A percentile compares a stretch with the other conserved stretches of the same genome.
phyloP scores from a whole-genome alignment of 345 rosid genomes.

The Barbarea vulgaris region DNA sequence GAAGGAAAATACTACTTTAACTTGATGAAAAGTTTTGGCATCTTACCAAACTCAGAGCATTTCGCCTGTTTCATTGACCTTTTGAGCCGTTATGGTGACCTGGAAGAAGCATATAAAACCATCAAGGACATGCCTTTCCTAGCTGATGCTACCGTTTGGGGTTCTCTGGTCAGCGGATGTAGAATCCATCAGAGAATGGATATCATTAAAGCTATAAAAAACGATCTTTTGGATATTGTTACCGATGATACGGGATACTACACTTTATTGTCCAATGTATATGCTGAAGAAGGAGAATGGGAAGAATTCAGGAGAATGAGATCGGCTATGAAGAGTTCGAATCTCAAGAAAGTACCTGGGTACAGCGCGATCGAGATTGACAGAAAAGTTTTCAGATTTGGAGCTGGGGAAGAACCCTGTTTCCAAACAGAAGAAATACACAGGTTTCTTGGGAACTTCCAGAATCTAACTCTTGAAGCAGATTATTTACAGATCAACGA shows the following conservation, averaged over 20 bases:
- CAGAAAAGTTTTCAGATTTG: conserved; percentile 38
- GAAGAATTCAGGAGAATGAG: conserved; percentile 56
- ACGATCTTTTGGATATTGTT: conserved; percentile 44
- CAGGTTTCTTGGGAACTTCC: conserved; percentile 34
- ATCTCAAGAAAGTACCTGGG: conserved; percentile 69
- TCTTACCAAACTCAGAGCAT: conserved; percentile 71
- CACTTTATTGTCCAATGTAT: conserved; percentile 68
- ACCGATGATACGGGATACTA: conserved; percentile 69
- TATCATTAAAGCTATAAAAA: conserved; percentile 53
- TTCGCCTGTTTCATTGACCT: conserved; percentile 81
- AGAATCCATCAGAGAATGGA: conserved; percentile 74
- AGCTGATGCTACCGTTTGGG: conserved; percentile 68
- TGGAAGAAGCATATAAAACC: conserved; percentile 61
- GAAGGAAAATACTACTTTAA: conserved; percentile 63
- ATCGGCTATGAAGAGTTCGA: conserved; percentile 44
- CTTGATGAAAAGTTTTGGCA: conserved; percentile 56
- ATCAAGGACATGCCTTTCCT: conserved; percentile 68
- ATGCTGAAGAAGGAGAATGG: conserved; percentile 85
- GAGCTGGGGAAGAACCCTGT: conserved; percentile 38
- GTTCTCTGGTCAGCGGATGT: conserved; percentile 77
- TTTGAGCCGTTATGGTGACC: conserved; percentile 77
- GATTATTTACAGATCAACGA: conserved; percentile 6
- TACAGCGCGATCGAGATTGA: conserved; percentile 49
- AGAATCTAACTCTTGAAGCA: conserved; percentile 25
- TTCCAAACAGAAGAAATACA: conserved; percentile 29